Conservation (phyloP, 495 filamentous ascomycete genomes). For the Daldinia childiae region DNA sequence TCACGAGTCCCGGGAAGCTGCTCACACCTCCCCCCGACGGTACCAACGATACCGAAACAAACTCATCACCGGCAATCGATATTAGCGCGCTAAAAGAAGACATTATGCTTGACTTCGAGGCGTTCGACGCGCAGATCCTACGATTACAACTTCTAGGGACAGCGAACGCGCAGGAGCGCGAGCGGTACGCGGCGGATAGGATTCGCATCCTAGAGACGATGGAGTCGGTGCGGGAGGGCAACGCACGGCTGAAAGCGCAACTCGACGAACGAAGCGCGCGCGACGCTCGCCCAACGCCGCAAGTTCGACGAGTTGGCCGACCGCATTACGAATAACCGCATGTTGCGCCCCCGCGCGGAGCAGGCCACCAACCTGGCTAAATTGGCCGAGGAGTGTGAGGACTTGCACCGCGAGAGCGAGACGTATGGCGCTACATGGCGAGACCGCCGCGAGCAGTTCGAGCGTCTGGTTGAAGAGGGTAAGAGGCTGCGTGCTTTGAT, state of each 20-base stretch:
- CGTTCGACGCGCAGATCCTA: conserved; percentile 79
- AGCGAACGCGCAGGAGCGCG: conserved; percentile 85
- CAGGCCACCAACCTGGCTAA: conserved; percentile 80
- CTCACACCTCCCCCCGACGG: conserved; percentile 77
- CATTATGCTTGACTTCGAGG: conserved; percentile 86
- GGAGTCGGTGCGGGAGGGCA: conserved; percentile 79
- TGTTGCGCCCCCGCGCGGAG: conserved; percentile 83
- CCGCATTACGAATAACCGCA: conserved; percentile 82
- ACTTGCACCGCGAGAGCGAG: conserved; percentile 83
- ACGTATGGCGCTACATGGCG: conserved; percentile 85
- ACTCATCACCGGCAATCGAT: conserved; percentile 52
- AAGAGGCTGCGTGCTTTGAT: conserved; percentile 86
- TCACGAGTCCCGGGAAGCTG: conserved; percentile 65
- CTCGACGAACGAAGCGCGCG: conserved; percentile 81
- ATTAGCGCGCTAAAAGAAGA: conserved; percentile 76
- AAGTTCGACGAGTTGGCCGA: conserved; percentile 87
- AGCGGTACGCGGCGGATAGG: conserved; percentile 85
- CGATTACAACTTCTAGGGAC: conserved; percentile 87
- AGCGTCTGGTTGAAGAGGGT: conserved; percentile 88
- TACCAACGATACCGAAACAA: conserved; percentile 30
- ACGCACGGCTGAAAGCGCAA: conserved; percentile 71
- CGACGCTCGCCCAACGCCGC: conserved; percentile 78
- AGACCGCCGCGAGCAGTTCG: conserved; percentile 88
- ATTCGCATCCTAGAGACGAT: conserved; percentile 77
- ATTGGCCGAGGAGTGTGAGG: conserved; percentile 85